A percentile compares a stretch with the other conserved stretches of the same genome.
Conservation (phyloP, 148 eudicot species). For the Pharnaceum exiguum region DNA sequence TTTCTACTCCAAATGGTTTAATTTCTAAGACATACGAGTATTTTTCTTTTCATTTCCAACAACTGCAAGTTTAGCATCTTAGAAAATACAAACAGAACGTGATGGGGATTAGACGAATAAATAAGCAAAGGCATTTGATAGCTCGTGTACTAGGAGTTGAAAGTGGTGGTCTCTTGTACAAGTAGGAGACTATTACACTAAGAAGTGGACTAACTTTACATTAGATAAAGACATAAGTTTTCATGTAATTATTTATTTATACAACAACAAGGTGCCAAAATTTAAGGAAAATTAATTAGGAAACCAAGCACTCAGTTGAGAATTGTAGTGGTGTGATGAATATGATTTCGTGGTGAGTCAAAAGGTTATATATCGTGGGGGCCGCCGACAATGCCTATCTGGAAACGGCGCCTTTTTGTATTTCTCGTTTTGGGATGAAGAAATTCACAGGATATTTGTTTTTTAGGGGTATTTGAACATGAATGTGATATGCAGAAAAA, state of each 20-base stretch:
- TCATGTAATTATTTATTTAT: not conserved
- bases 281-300: slow-evolving; percentile 19
- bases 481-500: not conserved
- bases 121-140: too few relatives aligned
- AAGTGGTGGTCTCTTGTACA: too few relatives aligned
- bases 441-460: not conserved
- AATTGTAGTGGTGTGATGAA: not conserved
- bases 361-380: slow-evolving; percentile 7
- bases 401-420: slow-evolving; percentile 29
- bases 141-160: too few relatives aligned
- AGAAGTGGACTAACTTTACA: slow-evolving; percentile 3
- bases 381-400: slow-evolving; percentile 25
- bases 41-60: too few relatives aligned
- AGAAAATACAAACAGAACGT: too few relatives aligned
- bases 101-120: too few relatives aligned
- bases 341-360: slow-evolving; percentile 21
- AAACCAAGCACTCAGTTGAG: slow-evolving; percentile 10
- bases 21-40: too few relatives aligned
- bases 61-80: too few relatives aligned
- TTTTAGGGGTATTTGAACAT: not conserved
- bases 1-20: too few relatives aligned
- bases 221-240: too few relatives aligned
- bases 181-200: too few relatives aligned
- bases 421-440: not conserved
- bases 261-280: slow-evolving; percentile 15